Evolutionary conservation across 495 filamentous ascomycete genomes (phyloP), one percentile per base, ranked within the genome.

Genomic region (Penicillium verhagenii): DNA sequence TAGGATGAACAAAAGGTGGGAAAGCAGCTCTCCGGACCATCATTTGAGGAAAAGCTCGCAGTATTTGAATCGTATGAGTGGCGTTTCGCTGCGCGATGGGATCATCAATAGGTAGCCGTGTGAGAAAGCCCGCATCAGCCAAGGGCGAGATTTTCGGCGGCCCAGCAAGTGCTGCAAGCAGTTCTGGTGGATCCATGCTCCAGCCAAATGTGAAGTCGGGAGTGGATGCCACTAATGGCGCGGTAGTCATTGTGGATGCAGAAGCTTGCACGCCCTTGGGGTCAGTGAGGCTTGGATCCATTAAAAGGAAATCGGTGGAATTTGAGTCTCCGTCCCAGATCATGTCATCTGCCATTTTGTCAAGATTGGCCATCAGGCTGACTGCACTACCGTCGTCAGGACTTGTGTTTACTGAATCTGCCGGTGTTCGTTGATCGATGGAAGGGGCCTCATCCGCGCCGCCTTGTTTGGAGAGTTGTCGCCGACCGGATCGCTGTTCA

Each of bases 401-500:
- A 42, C 7, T 42, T 8, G 21, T 42, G n/a, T 9, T 42, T 1
- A 42, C n/a, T 42, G 39, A 42, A 8, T 35, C 31, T 35, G 29
- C 11, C 4, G 29, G 29, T 33, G 29, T 33, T 33, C 29, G 29
- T 33, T 11, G 9, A 3, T 33, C 29, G 9, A 42, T 42, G 0
- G 16, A 20, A 42, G 21, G 18, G 39, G 18, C 7, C 39, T 42
- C 39, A 42, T 42, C 13, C 6, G 39, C 39, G 39, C 39, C 39
- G n/a, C 16, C 16, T 42, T 42, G 39, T 20, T 42, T 42, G 16
- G 39, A 13, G 10, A 20, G n/a, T 23, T 42, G 39, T 13, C 39
- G 39, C 39, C 39, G 39, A 23, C 39, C 39, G 39, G 39, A 16
- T 42, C 39, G 39, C 39, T 42, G 39, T 42, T 42, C 39, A 23